phyloP scores from a whole-genome alignment of 306 rosid genomes.

The Calophaca sinica region DNA sequence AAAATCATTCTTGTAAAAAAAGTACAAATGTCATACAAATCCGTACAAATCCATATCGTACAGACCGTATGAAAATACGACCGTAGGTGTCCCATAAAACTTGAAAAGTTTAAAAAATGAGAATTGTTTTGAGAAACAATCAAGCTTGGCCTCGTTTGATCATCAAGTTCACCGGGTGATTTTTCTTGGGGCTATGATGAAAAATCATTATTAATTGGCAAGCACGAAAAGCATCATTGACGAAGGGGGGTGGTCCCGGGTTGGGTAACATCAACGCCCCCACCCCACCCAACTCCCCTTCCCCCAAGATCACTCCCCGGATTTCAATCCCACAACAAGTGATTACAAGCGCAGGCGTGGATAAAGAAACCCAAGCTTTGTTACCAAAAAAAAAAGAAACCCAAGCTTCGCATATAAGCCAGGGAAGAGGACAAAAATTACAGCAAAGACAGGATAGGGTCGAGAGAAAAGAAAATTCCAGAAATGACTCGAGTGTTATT shows the following conservation, averaged over 20 bases:
- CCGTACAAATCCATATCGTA: no score
- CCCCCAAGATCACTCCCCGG: background rate
- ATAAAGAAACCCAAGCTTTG: conserved; percentile 31
- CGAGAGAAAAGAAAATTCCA: background rate
- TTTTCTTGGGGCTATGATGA: conserved; percentile 20
- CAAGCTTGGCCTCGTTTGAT: no score
- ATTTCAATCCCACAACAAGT: background rate
- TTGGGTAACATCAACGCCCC: conserved; percentile 36
- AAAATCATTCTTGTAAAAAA: no score
- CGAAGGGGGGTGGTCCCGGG: conserved; percentile 32
- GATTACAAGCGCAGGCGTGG: background rate
- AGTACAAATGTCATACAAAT: no score
- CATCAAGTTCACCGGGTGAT: background rate
- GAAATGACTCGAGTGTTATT: conserved; percentile 40
- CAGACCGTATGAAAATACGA: no score
- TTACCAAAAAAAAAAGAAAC: no score
- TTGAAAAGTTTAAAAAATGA: no score
- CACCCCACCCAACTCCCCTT: conserved; percentile 4
- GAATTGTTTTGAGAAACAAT: background rate
- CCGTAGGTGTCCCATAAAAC: no score
- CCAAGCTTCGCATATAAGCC: conserved; percentile 23
- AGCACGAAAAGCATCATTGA: conserved; percentile 38
- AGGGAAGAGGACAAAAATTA: conserved; percentile 38
- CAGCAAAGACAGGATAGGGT: background rate
- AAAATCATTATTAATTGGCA: conserved; percentile 13